Conservation (phyloP, 2,329 filamentous ascomycete species). For the Aspergillus novofumigatus region DNA sequence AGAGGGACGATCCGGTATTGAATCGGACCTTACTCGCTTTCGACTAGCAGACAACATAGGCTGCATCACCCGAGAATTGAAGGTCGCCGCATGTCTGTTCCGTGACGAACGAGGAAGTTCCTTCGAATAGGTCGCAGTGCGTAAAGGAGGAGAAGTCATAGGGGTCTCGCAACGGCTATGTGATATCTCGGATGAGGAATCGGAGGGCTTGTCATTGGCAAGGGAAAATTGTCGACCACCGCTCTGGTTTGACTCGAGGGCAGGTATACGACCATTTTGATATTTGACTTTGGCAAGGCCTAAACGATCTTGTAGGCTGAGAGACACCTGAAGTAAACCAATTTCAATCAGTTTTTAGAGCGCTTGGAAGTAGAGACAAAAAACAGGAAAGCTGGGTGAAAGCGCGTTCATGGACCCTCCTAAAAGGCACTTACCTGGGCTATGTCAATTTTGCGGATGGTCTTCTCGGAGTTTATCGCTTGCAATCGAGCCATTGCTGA, state of each 20-base stretch:
- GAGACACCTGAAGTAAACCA: constrained; percentile 69
- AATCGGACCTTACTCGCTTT: constrained; percentile 70
- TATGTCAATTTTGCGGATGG: constrained; percentile 40
- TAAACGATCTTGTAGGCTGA: constrained; percentile 86
- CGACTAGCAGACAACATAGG: constrained; percentile 48
- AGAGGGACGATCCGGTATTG: constrained; percentile 49
- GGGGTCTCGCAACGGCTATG: constrained; percentile 49
- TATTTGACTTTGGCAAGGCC: constrained; percentile 97
- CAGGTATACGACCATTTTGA: constrained; percentile 89
- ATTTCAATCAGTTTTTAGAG: neutral
- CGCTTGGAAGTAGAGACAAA: neutral
- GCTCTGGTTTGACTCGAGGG: constrained; percentile 69
- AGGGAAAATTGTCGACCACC: constrained; percentile 63
- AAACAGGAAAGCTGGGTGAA: neutral
- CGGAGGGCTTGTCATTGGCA: constrained; percentile 71
- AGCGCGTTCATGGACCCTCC: neutral
- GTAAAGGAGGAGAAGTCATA: constrained; percentile 79
- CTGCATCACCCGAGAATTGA: constrained; percentile 41
- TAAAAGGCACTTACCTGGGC: constrained; percentile 31
- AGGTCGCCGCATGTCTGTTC: constrained; percentile 42
- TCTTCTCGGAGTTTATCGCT: constrained; percentile 33
- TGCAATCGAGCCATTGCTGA: constrained; percentile 30
- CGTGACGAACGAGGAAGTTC: constrained; percentile 59
- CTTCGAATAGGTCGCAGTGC: constrained; percentile 79
- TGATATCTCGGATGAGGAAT: constrained; percentile 80